Evolutionary conservation across 1,284 basidiomycete species (phyloP).

Genomic region (Somion occarium): DNA sequence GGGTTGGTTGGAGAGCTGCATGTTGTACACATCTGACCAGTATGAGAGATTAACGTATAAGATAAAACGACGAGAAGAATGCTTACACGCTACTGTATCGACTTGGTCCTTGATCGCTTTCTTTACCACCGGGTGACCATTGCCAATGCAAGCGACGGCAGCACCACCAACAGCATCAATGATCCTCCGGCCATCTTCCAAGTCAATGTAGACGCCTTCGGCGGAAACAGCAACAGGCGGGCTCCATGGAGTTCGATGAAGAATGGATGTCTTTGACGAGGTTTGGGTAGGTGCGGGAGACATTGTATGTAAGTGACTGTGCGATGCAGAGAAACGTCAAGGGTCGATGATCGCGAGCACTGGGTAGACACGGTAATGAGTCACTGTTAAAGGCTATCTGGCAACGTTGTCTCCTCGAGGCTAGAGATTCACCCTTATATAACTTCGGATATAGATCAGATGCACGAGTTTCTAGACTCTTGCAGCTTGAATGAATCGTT

Average conservation of each 20-base stretch:
- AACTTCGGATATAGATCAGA: not conserved
- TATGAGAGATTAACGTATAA: not conserved
- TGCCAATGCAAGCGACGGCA: constrained; percentile 77
- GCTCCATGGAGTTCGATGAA: constrained; percentile 53
- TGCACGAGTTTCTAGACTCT: not conserved
- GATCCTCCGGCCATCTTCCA: constrained; percentile 61
- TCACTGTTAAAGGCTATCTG: not conserved
- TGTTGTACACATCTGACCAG: constrained; percentile 69
- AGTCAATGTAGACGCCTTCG: constrained; percentile 64
- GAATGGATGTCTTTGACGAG: constrained; percentile 21
- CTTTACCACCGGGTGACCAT: constrained; percentile 64
- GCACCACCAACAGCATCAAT: constrained; percentile 82
- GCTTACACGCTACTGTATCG: constrained; percentile 66
- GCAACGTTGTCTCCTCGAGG: not conserved
- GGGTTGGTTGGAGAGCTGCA: constrained; percentile 73
- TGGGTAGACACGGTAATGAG: not conserved
- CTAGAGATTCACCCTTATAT: not conserved
- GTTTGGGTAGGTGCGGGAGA: not conserved
- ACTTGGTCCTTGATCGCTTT: constrained; percentile 75
- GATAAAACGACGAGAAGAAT: not conserved
- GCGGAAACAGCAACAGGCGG: constrained; percentile 63
- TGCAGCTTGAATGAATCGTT: not conserved
- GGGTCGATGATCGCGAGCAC: not conserved
- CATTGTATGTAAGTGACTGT: not conserved
- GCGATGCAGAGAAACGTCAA: not conserved